Conservation (phyloP, 208 protist species). For the Leishmania lainsoni region DNA sequence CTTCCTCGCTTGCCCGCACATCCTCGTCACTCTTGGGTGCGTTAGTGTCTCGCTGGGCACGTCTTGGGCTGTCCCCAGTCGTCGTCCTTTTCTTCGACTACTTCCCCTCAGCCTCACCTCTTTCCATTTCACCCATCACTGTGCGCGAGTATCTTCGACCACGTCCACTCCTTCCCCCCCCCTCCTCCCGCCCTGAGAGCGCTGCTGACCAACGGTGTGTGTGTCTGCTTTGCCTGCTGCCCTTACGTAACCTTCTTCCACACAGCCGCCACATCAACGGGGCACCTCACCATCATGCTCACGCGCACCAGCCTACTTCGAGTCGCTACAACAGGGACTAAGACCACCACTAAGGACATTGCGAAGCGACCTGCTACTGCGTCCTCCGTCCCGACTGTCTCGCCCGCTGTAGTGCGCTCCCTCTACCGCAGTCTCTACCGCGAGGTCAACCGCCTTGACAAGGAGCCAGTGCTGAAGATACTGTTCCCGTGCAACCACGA, state of each 20-base stretch:
- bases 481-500: slow-evolving; percentile 73
- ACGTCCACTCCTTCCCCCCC: no score
- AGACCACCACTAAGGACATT: slow-evolving; percentile 25
- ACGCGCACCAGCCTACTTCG: slow-evolving; percentile 20
- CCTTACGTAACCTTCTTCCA: neutral
- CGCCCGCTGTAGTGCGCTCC: slow-evolving; percentile 65
- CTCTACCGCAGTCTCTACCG: slow-evolving; percentile 75
- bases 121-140: neutral
- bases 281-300: slow-evolving; percentile 13
- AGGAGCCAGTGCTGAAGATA: slow-evolving; percentile 66
- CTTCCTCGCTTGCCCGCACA: neutral
- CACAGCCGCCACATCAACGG: neutral
- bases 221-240: slow-evolving; percentile 1
- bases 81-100: neutral
- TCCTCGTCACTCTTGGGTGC: neutral
- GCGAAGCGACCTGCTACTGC: slow-evolving; percentile 15
- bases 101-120: neutral
- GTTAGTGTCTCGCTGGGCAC: neutral
- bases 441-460: slow-evolving; percentile 61
- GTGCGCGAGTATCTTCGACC: no score
- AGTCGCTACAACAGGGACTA: slow-evolving; percentile 3
- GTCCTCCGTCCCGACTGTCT: slow-evolving; percentile 48
- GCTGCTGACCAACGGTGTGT: neutral
- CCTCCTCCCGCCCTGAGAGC: no score
- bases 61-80: neutral